Evolutionary conservation across 768 basidiomycete species (phyloP).

Genomic region (Collybiopsis confluens): DNA sequence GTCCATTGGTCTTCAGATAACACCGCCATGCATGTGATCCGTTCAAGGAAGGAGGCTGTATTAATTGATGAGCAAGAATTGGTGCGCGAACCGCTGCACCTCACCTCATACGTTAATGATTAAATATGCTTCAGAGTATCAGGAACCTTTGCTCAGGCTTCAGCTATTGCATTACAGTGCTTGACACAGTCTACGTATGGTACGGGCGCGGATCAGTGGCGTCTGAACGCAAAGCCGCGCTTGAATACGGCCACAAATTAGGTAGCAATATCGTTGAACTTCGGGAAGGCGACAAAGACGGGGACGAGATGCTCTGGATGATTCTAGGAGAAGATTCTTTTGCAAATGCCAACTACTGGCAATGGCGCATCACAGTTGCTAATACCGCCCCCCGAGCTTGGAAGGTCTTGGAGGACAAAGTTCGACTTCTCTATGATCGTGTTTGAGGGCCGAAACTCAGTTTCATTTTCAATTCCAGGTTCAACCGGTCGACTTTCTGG

Average conservation of each 20-base stretch:
- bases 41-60: slow-evolving; percentile 44
- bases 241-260: slow-evolving; percentile 53
- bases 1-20: slow-evolving; percentile 77
- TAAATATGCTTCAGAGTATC: slow-evolving; percentile 36
- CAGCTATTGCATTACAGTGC: slow-evolving; percentile 71
- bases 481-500: slow-evolving; percentile 37
- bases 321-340: slow-evolving; percentile 72
- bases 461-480: slow-evolving; percentile 34
- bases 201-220: slow-evolving; percentile 66
- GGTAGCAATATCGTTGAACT: slow-evolving; percentile 48
- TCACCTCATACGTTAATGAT: slow-evolving; percentile 1
- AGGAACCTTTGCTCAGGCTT: slow-evolving; percentile 80
- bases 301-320: slow-evolving; percentile 85
- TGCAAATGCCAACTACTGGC: slow-evolving; percentile 82
- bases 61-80: slow-evolving; percentile 72
- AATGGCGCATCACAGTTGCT: slow-evolving; percentile 50
- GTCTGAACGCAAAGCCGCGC: slow-evolving; percentile 57
- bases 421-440: slow-evolving; percentile 33
- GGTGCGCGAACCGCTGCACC: slow-evolving; percentile 33
- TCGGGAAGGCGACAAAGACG: slow-evolving; percentile 57
- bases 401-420: slow-evolving; percentile 42
- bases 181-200: slow-evolving; percentile 77
- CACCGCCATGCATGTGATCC: slow-evolving; percentile 75
- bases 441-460: too few species aligned
- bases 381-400: slow-evolving; percentile 52